These are phyloP conservation scores for Colletotrichum filicis DNA, from an alignment of 2,329 filamentous ascomycete species.

Conservation along the genomic window DNA sequence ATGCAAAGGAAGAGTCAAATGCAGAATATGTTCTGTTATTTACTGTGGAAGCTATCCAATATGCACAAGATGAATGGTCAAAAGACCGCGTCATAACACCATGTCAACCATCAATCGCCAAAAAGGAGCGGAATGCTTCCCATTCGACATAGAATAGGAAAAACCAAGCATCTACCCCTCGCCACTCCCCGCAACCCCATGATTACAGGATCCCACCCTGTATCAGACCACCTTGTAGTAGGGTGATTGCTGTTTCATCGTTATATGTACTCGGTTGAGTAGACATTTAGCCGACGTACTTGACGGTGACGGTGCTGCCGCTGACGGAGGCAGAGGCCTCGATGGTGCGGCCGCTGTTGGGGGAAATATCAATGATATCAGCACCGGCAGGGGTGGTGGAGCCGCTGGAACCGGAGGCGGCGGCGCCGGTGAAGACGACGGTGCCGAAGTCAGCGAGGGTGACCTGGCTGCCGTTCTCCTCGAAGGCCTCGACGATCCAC, in stretches of 20 bases:
- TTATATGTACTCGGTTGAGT: neutral
- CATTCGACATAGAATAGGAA: neutral
- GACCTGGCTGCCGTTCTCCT: slow-evolving; percentile 39
- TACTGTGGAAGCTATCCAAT: neutral
- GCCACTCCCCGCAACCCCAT: neutral
- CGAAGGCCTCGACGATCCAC: slow-evolving; percentile 69
- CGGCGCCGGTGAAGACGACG: slow-evolving; percentile 40
- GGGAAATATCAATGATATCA: slow-evolving; percentile 37
- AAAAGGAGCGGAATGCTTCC: neutral
- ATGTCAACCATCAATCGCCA: neutral
- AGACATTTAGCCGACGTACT: slow-evolving; percentile 14
- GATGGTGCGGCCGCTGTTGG: slow-evolving; percentile 3
- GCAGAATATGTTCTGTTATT: neutral
- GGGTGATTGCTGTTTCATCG: neutral
- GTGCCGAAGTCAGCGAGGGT: slow-evolving; percentile 45
- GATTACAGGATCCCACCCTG: neutral
- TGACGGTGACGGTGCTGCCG: slow-evolving; percentile 29
- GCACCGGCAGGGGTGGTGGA: slow-evolving; percentile 32
- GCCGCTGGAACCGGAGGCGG: slow-evolving; percentile 38
- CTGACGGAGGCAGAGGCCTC: slow-evolving; percentile 28
- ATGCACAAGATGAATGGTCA: neutral
- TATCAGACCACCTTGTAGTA: neutral
- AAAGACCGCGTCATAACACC: neutral
- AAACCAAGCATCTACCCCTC: neutral
- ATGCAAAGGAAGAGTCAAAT: neutral